Base-by-base conservation (phyloP, 495 filamentous ascomycete genomes). In the Podospora appendiculata region DNA sequence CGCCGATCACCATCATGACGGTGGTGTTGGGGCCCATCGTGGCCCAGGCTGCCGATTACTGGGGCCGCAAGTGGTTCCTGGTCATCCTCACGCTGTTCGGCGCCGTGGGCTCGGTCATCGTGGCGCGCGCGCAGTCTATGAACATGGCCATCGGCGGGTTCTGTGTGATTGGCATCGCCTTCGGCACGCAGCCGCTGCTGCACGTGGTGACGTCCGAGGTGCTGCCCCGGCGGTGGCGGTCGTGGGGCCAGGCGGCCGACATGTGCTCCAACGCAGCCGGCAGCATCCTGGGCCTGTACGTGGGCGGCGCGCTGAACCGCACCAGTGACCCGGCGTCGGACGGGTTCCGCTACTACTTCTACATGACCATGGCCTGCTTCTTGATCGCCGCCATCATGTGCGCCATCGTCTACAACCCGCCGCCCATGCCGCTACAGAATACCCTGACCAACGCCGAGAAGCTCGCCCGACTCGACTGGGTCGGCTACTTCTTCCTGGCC, bases 21-120 rank as follows among this genome's bases (percentile, higher is more conserved):
- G 58, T 62, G 14, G 62, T 67, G 12, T 52, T 67, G 5, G 54
- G 59, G 9, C 64, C 65, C 36, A 57, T 60, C 41, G 53, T 66
- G 8, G 64, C 66, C 4, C 69, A 72, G 43, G 67, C 67, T 0
- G 59, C 64, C 39, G 69, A 72, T 43, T 68, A 66, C 49, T 72
- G 69, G 69, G 63, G 66, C 4, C 61, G 69, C 5, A 62, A 61
- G 53, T 68, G 54, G 53, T 63, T 69, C 38, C 56, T 72, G 19
- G 60, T 72, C 18, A 47, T 63, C 43, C 54, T 63, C 8, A 68
- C 59, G 34, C 40, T 62, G 9, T 45, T 58, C 18, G 68, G 68
- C 36, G 59, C 51, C 18, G 48, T 63, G 9, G 70, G 70, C 0
- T 58, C 50, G 1, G 19, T 69, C 6, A 35, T 73, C 17, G 61